phyloP scores from a whole-genome alignment of 805 yeast genomes.

The Tetrapisispora phaffii region DNA sequence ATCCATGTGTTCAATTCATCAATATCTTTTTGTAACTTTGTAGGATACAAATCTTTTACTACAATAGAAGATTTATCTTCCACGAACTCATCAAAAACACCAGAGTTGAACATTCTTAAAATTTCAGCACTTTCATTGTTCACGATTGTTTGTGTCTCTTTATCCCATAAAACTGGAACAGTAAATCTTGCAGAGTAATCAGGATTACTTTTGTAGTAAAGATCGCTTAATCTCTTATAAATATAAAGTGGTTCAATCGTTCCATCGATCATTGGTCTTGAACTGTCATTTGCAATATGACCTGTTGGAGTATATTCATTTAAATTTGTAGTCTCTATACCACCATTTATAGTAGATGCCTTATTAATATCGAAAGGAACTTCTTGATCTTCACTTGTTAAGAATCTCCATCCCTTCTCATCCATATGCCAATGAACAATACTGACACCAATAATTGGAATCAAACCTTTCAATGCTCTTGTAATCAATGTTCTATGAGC shows the following conservation, averaged over 20 bases:
- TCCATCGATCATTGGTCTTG: conserved; percentile 26
- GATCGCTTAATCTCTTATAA: conserved; percentile 49
- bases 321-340: conserved; percentile 8
- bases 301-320: conserved; percentile 10
- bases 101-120: conserved; percentile 71
- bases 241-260: conserved; percentile 55
- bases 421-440: conserved; percentile 92
- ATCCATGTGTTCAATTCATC: conserved; percentile 76
- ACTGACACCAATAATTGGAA: conserved; percentile 49
- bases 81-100: conserved; percentile 49
- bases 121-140: conserved; percentile 88
- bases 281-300: conserved; percentile 12
- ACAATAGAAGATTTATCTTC: conserved; percentile 27
- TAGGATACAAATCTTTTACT: conserved; percentile 51
- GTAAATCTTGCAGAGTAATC: conserved; percentile 76
- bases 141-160: conserved; percentile 70
- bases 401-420: conserved; percentile 78
- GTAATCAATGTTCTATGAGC: conserved; percentile 79
- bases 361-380: conserved; percentile 7
- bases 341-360: conserved; percentile 14
- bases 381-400: conserved; percentile 9
- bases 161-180: conserved; percentile 92
- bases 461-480: conserved; percentile 63
- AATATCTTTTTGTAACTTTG: conserved; percentile 41
- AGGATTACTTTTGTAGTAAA: conserved; percentile 68